Base-by-base conservation (phyloP, 768 basidiomycete species). In the Pholiota molesta region DNA sequence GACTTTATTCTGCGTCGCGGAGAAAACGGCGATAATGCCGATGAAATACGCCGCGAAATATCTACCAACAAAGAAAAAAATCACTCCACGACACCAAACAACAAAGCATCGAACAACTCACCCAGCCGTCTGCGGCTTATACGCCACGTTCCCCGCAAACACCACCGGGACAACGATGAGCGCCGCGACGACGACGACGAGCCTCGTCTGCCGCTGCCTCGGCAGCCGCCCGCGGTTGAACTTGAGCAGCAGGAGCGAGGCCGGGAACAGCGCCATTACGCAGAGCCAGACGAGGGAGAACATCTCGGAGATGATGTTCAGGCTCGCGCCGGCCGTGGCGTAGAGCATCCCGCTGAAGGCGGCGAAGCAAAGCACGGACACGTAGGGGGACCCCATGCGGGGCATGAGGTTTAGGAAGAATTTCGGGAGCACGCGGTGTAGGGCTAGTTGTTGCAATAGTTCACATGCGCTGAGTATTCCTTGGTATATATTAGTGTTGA, bases 261-360 rank as follows among this genome's bases (percentile, higher is more conserved):
- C 44, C 0, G 89, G 87, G 66, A 89, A 91, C 21, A 90, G 71
- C 0, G 78, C 69, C 86, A 90, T 89, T 33, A 88, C 83, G 2
- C 81, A 76, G 21, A 90, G 77, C 87, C 88, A 91, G 14, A 82
- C 83, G 5, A 90, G 78, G 4, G 87, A 84, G 75, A 90, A 90
- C 87, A 89, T 87, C 61, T 85, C 81, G 0, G 87, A 89, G 28
- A 91, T 72, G 17, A 88, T 72, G 4, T 60, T 66, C 19, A 90
- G 70, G 62, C 75, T 78, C 11, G 83, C 84, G 1, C 83, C 83
- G 1, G 87, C 78, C 52, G 79, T 83, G 0, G 84, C 84, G 68
- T 90, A 92, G 5, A 92, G 69, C 17, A 80, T 68, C 10, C 76
- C 75, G 63, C 81, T 79, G 56, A 90, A 81, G 10, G 68, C 69